Conservation (phyloP, 1,284 basidiomycete species). For the Leucoagaricus sp. region DNA sequence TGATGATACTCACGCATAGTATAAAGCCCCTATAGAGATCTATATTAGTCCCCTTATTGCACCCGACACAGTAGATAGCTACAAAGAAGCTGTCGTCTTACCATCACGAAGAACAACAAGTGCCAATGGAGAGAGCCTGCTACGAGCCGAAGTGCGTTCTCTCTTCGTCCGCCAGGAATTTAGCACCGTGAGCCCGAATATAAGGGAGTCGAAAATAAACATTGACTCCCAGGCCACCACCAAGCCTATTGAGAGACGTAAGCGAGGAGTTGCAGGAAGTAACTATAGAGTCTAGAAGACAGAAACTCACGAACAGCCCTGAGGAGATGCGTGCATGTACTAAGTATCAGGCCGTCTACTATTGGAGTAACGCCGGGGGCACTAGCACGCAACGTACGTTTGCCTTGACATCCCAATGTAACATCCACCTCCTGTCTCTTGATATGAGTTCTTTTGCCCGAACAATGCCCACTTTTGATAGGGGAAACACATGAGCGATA, state of each 20-base stretch:
- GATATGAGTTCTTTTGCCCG: conserved; percentile 28
- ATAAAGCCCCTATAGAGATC: conserved; percentile 31
- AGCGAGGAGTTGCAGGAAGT: not conserved
- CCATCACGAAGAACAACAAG: conserved; percentile 39
- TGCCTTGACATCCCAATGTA: conserved; percentile 28
- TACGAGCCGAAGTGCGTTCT: conserved; percentile 23
- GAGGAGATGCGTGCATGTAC: not conserved
- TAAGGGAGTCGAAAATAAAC: conserved; percentile 38
- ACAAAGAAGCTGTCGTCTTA: conserved; percentile 21
- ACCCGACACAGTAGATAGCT: not conserved
- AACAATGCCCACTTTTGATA: conserved; percentile 35
- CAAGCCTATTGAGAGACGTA: conserved; percentile 24
- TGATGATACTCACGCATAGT: conserved; percentile 33
- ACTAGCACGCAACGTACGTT: conserved; percentile 30
- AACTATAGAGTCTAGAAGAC: too few species aligned
- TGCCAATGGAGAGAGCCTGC: conserved; percentile 31
- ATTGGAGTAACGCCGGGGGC: too few species aligned
- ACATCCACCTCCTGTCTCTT: conserved; percentile 29
- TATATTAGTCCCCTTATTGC: not conserved
- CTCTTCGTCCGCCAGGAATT: conserved; percentile 34
- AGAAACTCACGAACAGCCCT: not conserved
- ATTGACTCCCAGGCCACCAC: conserved; percentile 43
- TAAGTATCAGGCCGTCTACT: not conserved
- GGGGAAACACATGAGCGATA: not conserved
- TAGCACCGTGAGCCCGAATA: conserved; percentile 37